Evolutionary conservation across 2,329 filamentous ascomycete species (phyloP).

Genomic region (Escovopsis sp.): DNA sequence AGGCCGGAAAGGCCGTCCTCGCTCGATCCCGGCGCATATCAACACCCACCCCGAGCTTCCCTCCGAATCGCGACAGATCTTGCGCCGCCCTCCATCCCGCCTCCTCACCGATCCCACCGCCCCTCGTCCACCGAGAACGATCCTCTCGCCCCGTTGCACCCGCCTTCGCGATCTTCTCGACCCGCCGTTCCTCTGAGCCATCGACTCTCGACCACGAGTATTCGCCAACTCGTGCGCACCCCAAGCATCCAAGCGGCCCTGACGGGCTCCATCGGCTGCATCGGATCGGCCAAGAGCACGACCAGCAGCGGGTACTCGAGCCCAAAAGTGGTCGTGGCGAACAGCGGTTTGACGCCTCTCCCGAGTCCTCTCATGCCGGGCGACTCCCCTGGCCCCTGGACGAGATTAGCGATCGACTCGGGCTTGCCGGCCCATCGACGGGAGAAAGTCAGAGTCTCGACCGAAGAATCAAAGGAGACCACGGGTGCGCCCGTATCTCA

Average conservation of each 20-base stretch:
- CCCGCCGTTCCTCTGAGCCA: constrained; percentile 14
- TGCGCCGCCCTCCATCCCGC: constrained; percentile 1
- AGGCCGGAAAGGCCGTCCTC: constrained; percentile 3
- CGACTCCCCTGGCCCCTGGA: constrained; percentile 55
- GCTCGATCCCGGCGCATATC: too few relatives aligned
- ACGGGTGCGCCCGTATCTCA: constrained; percentile 25
- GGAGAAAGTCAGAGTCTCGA: constrained; percentile 11
- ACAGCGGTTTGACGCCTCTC: constrained; percentile 65
- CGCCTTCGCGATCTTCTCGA: constrained; percentile 7
- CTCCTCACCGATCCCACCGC: constrained; percentile 12
- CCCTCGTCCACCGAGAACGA: constrained; percentile 23
- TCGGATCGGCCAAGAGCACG: constrained; percentile 31
- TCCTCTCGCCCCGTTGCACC: constrained; percentile 11
- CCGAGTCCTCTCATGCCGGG: constrained; percentile 56
- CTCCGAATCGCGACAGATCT: constrained; percentile 26
- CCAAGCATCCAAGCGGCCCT: constrained; percentile 47
- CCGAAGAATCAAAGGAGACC: constrained; percentile 28
- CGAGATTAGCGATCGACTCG: constrained; percentile 32
- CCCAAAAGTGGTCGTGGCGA: constrained; percentile 53
- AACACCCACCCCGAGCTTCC: too few relatives aligned
- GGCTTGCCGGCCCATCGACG: constrained; percentile 24
- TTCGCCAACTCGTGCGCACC: constrained; percentile 41
- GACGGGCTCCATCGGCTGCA: constrained; percentile 25
- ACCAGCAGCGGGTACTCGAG: constrained; percentile 57
- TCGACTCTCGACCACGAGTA: constrained; percentile 16